Conservation (phyloP, 2,329 filamentous ascomycete species). For the Aspergillus ibericus region DNA sequence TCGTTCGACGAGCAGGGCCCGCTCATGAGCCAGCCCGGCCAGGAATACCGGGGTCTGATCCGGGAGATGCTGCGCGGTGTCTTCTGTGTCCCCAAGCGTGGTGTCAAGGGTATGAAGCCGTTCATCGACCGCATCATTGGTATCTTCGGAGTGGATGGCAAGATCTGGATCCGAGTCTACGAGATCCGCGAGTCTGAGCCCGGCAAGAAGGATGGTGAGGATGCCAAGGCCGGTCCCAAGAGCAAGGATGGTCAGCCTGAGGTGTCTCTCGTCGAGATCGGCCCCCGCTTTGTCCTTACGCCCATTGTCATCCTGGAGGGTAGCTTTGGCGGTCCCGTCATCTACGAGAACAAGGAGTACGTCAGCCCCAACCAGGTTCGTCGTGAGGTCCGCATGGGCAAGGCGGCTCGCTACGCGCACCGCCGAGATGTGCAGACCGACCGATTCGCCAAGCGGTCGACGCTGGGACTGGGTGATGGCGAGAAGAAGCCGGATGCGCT, state of each 20-base stretch:
- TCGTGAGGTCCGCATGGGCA: constrained; percentile 72
- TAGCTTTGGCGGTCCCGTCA: constrained; percentile 91
- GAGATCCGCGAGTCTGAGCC: constrained; percentile 84
- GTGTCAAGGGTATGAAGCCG: constrained; percentile 85
- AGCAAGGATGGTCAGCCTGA: constrained; percentile 64
- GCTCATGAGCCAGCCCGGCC: constrained; percentile 64
- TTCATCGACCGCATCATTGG: constrained; percentile 95
- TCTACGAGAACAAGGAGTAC: constrained; percentile 98
- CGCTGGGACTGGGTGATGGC: constrained; percentile 68
- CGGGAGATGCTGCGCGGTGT: constrained; percentile 88
- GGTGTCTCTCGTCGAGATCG: constrained; percentile 85
- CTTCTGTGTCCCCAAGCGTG: constrained; percentile 83
- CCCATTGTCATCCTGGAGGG: constrained; percentile 95
- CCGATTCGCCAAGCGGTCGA: constrained; percentile 70
- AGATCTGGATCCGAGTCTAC: constrained; percentile 95
- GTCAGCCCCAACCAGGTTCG: constrained; percentile 94
- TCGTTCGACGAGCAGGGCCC: constrained; percentile 75
- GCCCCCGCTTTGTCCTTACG: constrained; percentile 86
- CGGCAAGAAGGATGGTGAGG: constrained; percentile 50
- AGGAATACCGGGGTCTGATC: constrained; percentile 53
- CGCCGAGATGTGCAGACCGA: constrained; percentile 74
- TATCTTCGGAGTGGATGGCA: constrained; percentile 86
- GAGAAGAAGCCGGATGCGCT: constrained; percentile 66
- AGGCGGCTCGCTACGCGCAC: constrained; percentile 74
- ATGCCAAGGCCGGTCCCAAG: constrained; percentile 41